Evolutionary conservation across 2,329 filamentous ascomycete genomes (phyloP), one percentile per base, ranked within the genome.

Genomic region (Mollisiaceae sp.): DNA sequence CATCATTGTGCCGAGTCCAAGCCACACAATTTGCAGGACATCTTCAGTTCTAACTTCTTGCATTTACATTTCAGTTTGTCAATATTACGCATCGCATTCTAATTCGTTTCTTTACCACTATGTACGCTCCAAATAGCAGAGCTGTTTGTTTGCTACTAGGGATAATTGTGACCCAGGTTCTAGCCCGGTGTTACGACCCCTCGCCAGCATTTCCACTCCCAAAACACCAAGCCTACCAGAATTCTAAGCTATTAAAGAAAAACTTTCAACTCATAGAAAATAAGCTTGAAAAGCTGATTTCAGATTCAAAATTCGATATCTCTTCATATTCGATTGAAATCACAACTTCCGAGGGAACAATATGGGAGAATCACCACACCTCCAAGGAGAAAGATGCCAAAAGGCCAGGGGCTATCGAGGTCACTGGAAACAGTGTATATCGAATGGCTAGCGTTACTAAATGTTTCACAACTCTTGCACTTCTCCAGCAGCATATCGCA

Each of bases 381-480:
- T 24, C 56, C 3, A 38, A 39, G n/a, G n/a, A 4, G 35, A 59
- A 59, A 43, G 38, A 59, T 59, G 15, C 35, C 35, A 45, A 45
- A 18, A 35, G 55, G 1, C 52, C 56, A 12, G 62, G 62, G 5
- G 52, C 54, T 4, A 12, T 38, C 32, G 54, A 60, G 15, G 47
- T 66, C 18, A 43, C 50, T 38, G 60, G 60, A 12, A 50, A 66
- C 32, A 66, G 64, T 27, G 96, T 91, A 75, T 98, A 97, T 20
- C 93, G 86, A 69, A 95, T 88, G 92, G 93, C 97, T 60, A 97
- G 81, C 63, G 89, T 87, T 47, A 97, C 89, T 58, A 90, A 91
- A 56, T 93, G 95, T 63, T 62, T 63, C 60, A 66, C 64, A 38
- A 47, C 20, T 60, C n/a, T 64, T 47, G 24, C 20, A 45, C n/a